Base-by-base conservation (phyloP, 768 basidiomycete species). In the Agrocybe pediades region DNA sequence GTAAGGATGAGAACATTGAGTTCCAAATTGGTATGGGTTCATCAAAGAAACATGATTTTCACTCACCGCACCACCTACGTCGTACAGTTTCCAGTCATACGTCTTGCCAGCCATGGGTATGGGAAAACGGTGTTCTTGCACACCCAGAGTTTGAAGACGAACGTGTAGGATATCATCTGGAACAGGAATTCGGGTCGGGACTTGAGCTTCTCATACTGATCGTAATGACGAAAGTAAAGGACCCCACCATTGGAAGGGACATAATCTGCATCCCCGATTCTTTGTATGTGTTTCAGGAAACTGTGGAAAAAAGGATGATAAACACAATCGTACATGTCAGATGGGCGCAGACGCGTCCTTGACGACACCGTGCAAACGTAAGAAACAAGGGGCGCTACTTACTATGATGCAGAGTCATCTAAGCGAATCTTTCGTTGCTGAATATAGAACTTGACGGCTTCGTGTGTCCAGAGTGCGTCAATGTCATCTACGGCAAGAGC, bases 31-130 rank as follows among this genome's bases (percentile, higher is more conserved):
- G 29, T 41, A 1, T 23, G 25, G 40, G 41, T 20, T 39, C 21
- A 26, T 26, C 33, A 29, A 30, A 25, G 19, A 40, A 42, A 53
- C 11, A 36, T n/a, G n/a, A n/a, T 36, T 49, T 26, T 45, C 42
- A 77, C 87, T 66, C 64, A 91, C 87, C 47, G 88, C 87, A 42
- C 91, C 91, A 36, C 90, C 90, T 30, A 93, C 90, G 65, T 93
- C 91, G 65, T 87, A 93, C 51, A 92, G 73, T 53, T 84, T 81
- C 90, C 90, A 92, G 49, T 85, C 80, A 63, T 87, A 88, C 40
- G 76, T 76, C 51, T 74, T 76, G 2, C 86, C 85, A 36, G 79
- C 82, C 56, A 85, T 78, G 53, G 77, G 76, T 54, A 91, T 82
- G 51, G 85, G 80, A 65, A 90, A 90, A 1, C 81, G 74, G 64